These are phyloP conservation scores for Talaromyces pinophilus DNA, from an alignment of 2,329 filamentous ascomycete species.

Conservation along the genomic window DNA sequence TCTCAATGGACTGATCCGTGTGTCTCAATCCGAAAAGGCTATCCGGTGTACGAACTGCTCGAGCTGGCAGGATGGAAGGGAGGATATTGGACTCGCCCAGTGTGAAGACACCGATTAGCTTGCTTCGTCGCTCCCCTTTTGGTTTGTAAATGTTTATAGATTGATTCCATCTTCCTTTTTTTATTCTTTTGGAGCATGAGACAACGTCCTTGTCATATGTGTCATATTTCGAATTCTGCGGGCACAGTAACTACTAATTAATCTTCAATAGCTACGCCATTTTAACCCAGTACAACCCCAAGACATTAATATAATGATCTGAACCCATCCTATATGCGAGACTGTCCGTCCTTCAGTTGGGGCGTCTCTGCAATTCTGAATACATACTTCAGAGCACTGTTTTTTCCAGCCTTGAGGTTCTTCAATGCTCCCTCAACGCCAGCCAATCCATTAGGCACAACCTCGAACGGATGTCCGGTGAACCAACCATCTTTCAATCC, in stretches of 20 bases:
- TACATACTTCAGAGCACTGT: conserved; percentile 66
- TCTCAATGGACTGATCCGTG: neutral
- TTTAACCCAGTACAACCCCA: neutral
- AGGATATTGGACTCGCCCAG: conserved; percentile 58
- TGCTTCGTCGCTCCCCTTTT: neutral
- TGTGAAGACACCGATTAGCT: neutral
- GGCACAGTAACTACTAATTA: neutral
- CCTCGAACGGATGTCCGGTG: conserved; percentile 52
- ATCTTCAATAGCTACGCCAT: neutral
- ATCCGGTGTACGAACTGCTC: conserved; percentile 9
- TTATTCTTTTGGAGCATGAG: too few relatives aligned
- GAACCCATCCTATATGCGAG: neutral
- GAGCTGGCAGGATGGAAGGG: conserved; percentile 24
- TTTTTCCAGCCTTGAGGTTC: conserved; percentile 61
- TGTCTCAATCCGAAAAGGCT: conserved; percentile 11
- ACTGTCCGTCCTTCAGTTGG: neutral
- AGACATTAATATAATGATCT: too few relatives aligned
- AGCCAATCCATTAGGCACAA: conserved; percentile 55
- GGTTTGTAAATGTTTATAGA: neutral
- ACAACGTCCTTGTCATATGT: neutral
- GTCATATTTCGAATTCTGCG: too few relatives aligned
- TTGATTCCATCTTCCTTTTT: neutral
- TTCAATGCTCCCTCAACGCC: conserved; percentile 57
- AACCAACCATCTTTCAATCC: conserved; percentile 55
- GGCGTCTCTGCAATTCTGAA: conserved; percentile 56